Base-by-base conservation (phyloP, 768 basidiomycete species). In the Suillus subluteus region DNA sequence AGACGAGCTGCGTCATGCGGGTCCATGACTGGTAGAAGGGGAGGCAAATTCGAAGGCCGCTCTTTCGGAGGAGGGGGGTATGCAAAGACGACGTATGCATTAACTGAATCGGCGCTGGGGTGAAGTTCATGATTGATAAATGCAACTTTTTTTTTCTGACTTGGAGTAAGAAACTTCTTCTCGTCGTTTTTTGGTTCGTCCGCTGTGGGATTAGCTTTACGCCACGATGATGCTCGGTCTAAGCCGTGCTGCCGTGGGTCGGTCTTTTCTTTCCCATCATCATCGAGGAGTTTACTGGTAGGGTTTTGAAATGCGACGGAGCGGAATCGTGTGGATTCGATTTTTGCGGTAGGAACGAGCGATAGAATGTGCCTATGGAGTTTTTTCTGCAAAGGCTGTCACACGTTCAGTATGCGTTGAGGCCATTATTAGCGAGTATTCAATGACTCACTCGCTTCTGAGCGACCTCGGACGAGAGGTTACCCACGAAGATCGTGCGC, bases 81-180 rank as follows among this genome's bases (percentile, higher is more conserved):
- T 1, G 94, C 93, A 75, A 98, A 95, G 23, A 99, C 95, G 58
- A 97, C 79, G 76, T 99, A 99, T 1, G 94, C 93, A 73, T 96
- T 93, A 66, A 94, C 86, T 21, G 87, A 84, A 70, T 88, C 88
- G 5, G 90, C 89, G 41, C 86, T 84, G 2, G 88, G 81, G 78
- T 99, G 95, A 73, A 98, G 88, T 71, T 97, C 94, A 63, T 90
- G 89, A 74, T 95, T 93, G 75, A 99, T 98, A 77, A 96, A 98
- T 0, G 95, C 94, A 63, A 98, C 88, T 69, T 90, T 92, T 80
- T 96, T 94, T 82, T 97, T 98, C 78, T 98, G 92, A 62, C 84
- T 85, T 0, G 94, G 85, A 8, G 87, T 93, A 62, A 98, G 85
- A 76, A 87, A 93, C 44, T 81, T 82, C 75, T 94, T 91, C 62